Evolutionary conservation across 148 eudicot genomes (phyloP).

Genomic region (Limonium bicolor): DNA sequence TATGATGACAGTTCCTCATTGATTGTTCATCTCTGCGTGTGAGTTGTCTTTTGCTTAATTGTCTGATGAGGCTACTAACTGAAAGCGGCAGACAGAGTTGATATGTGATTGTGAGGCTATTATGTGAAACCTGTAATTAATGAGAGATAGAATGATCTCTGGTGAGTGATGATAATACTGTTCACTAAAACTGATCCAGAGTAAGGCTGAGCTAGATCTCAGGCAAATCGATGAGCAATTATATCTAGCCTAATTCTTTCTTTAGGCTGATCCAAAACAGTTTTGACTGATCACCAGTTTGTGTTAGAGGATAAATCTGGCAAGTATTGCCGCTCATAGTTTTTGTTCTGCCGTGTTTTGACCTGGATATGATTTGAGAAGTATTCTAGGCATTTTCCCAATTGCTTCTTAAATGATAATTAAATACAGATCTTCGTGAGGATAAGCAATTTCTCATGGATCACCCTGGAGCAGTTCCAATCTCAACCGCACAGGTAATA

Average conservation of each 20-base stretch:
- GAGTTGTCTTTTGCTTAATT: constrained; percentile 75
- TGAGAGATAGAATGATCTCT: too few species aligned
- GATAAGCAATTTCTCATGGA: constrained; percentile 61
- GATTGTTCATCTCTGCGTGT: constrained; percentile 21
- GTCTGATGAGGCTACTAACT: too few species aligned
- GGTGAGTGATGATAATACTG: too few species aligned
- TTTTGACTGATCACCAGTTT: not conserved
- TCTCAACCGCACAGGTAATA: constrained; percentile 55
- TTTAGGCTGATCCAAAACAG: constrained; percentile 32
- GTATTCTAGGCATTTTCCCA: not conserved
- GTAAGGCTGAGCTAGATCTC: too few species aligned
- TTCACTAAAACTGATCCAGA: too few species aligned
- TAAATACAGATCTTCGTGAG: constrained; percentile 58
- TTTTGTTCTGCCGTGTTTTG: not conserved
- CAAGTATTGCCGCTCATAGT: not conserved
- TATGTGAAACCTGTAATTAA: too few species aligned
- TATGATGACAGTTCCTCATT: not conserved
- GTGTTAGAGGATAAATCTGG: not conserved
- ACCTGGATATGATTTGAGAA: not conserved
- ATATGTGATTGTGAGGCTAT: too few species aligned
- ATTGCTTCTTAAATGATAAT: not conserved
- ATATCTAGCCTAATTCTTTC: too few species aligned
- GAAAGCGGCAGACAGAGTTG: too few species aligned
- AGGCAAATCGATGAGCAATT: too few species aligned
- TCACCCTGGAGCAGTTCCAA: constrained; percentile 79